phyloP scores from a whole-genome alignment of 2,329 filamentous ascomycete species.

The Whalleya microplaca region DNA sequence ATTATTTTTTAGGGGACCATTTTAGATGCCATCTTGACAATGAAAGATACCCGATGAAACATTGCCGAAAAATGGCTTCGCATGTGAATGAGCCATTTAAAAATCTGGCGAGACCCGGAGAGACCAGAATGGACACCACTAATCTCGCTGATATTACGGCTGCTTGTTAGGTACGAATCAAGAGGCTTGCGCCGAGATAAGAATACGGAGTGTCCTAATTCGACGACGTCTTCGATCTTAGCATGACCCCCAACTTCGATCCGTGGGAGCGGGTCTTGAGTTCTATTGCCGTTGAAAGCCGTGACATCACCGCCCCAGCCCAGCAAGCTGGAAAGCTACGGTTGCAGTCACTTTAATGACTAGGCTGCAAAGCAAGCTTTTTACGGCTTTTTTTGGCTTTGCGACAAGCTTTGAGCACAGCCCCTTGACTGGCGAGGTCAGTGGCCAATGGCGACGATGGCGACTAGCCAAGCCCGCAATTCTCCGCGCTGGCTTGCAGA shows the following conservation, averaged over 20 bases:
- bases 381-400: too few species aligned
- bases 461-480: neutral
- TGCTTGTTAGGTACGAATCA: neutral
- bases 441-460: neutral
- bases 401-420: neutral
- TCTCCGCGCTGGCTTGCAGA: neutral
- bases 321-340: too few species aligned
- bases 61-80: neutral
- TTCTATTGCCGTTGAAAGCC: too few species aligned
- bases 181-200: constrained; percentile 13
- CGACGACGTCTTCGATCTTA: constrained; percentile 3
- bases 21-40: neutral
- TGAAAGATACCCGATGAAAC: neutral
- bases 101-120: neutral
- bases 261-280: constrained; percentile 7
- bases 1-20: too few species aligned
- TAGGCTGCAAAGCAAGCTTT: neutral
- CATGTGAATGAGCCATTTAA: neutral
- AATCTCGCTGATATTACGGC: neutral
- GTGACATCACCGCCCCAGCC: too few species aligned
- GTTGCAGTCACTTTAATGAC: neutral
- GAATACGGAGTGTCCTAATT: constrained; percentile 7
- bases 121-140: neutral
- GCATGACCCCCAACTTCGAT: constrained; percentile 6
- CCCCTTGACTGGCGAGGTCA: neutral